Percentiles rank a stretch among this genome's conserved stretches.
Conservation (phyloP, 371 early-diverging fungal species). For the Cokeromyces recurvatus region DNA sequence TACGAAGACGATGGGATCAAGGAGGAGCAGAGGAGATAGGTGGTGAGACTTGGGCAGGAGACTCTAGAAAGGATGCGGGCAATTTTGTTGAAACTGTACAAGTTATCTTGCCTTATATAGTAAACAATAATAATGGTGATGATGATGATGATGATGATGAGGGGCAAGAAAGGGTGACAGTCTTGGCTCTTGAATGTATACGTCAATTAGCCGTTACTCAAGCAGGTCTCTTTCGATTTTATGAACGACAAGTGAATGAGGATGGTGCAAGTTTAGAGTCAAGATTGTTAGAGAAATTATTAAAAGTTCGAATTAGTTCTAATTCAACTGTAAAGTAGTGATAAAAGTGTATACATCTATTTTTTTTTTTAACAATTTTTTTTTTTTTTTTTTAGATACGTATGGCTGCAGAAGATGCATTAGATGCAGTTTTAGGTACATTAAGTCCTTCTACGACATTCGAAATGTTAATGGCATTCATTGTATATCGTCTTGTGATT, state of each 20-base stretch:
- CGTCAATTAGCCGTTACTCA: conserved; percentile 39
- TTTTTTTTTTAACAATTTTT: not conserved
- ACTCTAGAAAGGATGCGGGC: conserved; percentile 28
- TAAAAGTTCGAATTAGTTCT: conserved; percentile 22
- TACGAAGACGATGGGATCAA: conserved; percentile 41
- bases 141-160: not conserved
- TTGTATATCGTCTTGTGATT: conserved; percentile 26
- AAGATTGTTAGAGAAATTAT: conserved; percentile 24
- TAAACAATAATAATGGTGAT: not conserved
- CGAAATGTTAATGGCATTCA: conserved; percentile 40
- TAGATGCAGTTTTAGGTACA: conserved; percentile 35
- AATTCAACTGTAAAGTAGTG: conserved; percentile 29
- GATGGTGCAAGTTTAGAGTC: conserved; percentile 36
- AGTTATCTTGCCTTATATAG: conserved; percentile 6
- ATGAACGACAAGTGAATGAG: conserved; percentile 31
- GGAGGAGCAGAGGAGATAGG: conserved; percentile 34
- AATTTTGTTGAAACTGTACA: conserved; percentile 43
- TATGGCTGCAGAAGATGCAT: conserved; percentile 44
- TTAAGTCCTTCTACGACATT: conserved; percentile 37
- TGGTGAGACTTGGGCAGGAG: conserved; percentile 40
- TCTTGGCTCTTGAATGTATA: conserved; percentile 27
- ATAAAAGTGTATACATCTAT: not conserved
- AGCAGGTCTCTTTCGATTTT: conserved; percentile 35
- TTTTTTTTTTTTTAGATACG: conserved; percentile 23
- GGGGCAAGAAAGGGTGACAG: not conserved